Conservation (phyloP, 164 flowering plant species). For the Tinospora cordifolia region DNA sequence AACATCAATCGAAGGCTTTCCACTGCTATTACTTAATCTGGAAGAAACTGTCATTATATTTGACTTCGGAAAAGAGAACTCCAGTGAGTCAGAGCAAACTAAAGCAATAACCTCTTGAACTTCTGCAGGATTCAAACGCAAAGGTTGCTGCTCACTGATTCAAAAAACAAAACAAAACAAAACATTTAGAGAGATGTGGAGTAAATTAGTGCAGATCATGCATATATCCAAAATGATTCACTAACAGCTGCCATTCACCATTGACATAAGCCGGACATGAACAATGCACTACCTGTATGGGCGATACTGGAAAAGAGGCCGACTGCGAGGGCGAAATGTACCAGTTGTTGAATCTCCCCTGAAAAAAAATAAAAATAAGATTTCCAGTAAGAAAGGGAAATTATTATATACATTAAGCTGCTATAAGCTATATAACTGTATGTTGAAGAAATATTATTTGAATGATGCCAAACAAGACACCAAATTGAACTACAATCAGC, state of each 20-base stretch:
- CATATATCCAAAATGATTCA: not conserved
- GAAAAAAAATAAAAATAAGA: conserved; percentile 24
- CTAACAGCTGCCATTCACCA: not conserved
- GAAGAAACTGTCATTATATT: conserved; percentile 64
- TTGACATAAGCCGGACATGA: conserved; percentile 1
- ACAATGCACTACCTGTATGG: conserved; percentile 63
- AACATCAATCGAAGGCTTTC: conserved; percentile 85
- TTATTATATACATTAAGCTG: not conserved
- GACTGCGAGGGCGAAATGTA: conserved; percentile 83
- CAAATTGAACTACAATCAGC: too few species aligned
- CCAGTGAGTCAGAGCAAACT: conserved; percentile 54
- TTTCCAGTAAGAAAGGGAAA: not conserved
- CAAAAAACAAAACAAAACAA: conserved; percentile 15
- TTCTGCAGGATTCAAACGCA: conserved; percentile 79
- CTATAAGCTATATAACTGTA: not conserved
- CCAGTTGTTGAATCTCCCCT: conserved; percentile 79
- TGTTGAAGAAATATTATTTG: not conserved
- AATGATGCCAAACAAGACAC: too few species aligned
- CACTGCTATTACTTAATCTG: conserved; percentile 53
- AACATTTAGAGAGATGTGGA: conserved; percentile 1
- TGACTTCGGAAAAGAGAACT: conserved; percentile 43
- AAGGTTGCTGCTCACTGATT: conserved; percentile 91
- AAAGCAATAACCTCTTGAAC: conserved; percentile 91
- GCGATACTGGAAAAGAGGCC: conserved; percentile 90
- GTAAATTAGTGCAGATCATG: too few species aligned